phyloP scores from a whole-genome alignment of 2,329 filamentous ascomycete genomes.

The Lecanicillium sp. region DNA sequence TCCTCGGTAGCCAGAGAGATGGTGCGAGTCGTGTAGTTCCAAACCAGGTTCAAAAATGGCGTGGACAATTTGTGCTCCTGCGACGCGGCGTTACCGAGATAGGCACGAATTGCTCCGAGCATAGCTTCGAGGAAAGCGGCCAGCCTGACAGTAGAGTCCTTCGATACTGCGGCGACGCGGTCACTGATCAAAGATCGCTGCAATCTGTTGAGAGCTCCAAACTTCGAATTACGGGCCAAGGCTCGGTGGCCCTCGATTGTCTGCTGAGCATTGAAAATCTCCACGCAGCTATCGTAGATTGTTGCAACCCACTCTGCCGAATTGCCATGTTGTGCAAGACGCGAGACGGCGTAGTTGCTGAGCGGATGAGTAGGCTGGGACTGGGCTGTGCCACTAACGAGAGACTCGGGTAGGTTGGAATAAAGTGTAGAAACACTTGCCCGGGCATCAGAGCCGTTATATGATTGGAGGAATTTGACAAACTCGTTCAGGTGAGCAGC shows the following conservation, averaged over 20 bases:
- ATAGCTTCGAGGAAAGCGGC: slow-evolving; percentile 43
- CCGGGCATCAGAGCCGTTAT: slow-evolving; percentile 24
- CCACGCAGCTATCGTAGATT: slow-evolving; percentile 45
- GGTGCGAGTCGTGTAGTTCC: slow-evolving; percentile 52
- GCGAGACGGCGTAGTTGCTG: slow-evolving; percentile 49
- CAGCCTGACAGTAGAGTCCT: slow-evolving; percentile 54
- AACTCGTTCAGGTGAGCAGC: slow-evolving; percentile 20
- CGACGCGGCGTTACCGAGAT: slow-evolving; percentile 29
- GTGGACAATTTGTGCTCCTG: slow-evolving; percentile 23
- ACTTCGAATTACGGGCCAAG: slow-evolving; percentile 39
- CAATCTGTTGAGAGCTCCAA: slow-evolving; percentile 52
- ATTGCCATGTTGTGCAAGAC: slow-evolving; percentile 33
- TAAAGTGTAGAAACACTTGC: slow-evolving; percentile 32
- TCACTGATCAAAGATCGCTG: slow-evolving; percentile 53
- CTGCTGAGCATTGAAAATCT: slow-evolving; percentile 37
- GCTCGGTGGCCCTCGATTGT: slow-evolving; percentile 36
- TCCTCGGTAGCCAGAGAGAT: slow-evolving; percentile 38
- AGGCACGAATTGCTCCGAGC: slow-evolving; percentile 36
- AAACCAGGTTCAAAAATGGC: slow-evolving; percentile 31
- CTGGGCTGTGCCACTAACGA: slow-evolving; percentile 13
- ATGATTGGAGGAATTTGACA: slow-evolving; percentile 27
- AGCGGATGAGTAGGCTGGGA: slow-evolving; percentile 52
- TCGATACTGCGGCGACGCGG: slow-evolving; percentile 49
- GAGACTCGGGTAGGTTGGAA: slow-evolving; percentile 22
- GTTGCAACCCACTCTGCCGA: slow-evolving; percentile 43